A percentile compares a stretch with the other conserved stretches of the same genome.
Evolutionary conservation across 2,329 filamentous ascomycete genomes (phyloP).

Genomic region (Pseudocercospora eumusae): DNA sequence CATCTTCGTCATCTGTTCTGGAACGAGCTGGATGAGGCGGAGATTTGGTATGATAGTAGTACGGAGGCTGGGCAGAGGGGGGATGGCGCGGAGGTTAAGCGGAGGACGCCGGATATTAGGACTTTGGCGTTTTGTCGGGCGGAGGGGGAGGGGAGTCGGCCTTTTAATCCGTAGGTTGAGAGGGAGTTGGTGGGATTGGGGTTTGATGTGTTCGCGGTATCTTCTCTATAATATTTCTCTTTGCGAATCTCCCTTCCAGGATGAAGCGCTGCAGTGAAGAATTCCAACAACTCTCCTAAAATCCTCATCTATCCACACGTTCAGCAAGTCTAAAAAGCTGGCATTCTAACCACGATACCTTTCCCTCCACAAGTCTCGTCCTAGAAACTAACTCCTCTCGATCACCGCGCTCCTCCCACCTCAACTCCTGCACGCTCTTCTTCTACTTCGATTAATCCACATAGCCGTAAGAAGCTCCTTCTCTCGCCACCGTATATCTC

Average conservation of each 20-base stretch:
- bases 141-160: background rate
- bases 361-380: background rate
- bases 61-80: background rate
- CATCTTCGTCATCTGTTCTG: background rate
- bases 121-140: background rate
- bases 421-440: background rate
- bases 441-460: background rate
- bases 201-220: too few relatives aligned
- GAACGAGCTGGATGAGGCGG: background rate
- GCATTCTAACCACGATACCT: too few relatives aligned
- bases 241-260: too few relatives aligned
- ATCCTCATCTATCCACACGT: too few relatives aligned
- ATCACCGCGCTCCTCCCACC: background rate
- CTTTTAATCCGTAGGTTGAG: background rate
- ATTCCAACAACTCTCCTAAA: too few relatives aligned
- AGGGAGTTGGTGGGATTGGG: background rate
- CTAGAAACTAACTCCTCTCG: background rate
- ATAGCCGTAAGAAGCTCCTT: background rate
- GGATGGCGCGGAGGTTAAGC: conserved; percentile 1
- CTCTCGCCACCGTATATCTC: background rate
- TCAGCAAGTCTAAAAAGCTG: too few relatives aligned
- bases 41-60: background rate
- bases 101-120: conserved; percentile 2
- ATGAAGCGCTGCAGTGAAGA: too few relatives aligned
- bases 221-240: too few relatives aligned